Conservation (phyloP, 257 asterid species). For the Buddleja alternifolia region DNA sequence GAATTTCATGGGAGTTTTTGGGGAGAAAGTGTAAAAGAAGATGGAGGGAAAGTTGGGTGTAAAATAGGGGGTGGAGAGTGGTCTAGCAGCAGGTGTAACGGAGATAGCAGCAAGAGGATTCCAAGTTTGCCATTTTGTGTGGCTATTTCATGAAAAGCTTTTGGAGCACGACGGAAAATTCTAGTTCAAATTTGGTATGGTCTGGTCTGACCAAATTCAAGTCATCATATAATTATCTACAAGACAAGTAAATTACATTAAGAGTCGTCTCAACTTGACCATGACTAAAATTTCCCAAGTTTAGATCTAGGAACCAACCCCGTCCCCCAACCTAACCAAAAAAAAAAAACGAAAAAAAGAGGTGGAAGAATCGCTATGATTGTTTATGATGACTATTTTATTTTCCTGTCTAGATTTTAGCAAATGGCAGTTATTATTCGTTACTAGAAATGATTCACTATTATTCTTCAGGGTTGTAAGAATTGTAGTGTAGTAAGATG, state of each 20-base stretch:
- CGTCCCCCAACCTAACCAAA: too few species aligned
- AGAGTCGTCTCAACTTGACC: too few species aligned
- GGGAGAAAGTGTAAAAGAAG: conserved; percentile 22
- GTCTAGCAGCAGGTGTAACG: conserved; percentile 64
- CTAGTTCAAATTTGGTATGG: too few species aligned
- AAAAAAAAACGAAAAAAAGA: too few species aligned
- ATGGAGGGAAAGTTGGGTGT: conserved; percentile 40
- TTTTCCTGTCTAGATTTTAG: not conserved
- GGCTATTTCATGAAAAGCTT: conserved; percentile 56
- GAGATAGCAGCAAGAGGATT: conserved; percentile 43
- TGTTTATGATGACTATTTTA: conserved; percentile 12
- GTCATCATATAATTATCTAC: too few species aligned
- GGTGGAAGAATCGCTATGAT: too few species aligned
- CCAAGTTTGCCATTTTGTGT: conserved; percentile 51
- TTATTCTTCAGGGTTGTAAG: not conserved
- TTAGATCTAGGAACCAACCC: too few species aligned
- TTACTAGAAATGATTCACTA: conserved; percentile 31
- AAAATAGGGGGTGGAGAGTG: conserved; percentile 41
- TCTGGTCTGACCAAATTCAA: too few species aligned
- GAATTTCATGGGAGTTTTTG: conserved; percentile 24
- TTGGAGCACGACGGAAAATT: too few species aligned
- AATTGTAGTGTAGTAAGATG: conserved; percentile 11
- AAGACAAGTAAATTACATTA: too few species aligned
- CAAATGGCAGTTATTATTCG: conserved; percentile 49
- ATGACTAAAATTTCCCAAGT: too few species aligned